phyloP scores from a whole-genome alignment of 2,329 filamentous ascomycete species.

The Phoma sp. region DNA sequence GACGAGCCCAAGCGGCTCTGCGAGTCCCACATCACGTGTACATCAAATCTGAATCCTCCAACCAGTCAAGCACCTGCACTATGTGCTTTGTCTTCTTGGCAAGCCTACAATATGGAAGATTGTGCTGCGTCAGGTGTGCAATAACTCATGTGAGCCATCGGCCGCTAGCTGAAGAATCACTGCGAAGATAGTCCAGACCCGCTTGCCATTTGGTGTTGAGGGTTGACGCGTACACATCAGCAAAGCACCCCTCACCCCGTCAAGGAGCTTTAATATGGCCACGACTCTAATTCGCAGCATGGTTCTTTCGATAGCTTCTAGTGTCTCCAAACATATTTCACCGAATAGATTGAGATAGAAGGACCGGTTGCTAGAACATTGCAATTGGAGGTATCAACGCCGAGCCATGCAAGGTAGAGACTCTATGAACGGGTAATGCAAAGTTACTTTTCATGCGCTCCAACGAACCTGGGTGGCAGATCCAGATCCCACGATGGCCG shows the following conservation, averaged over 20 bases:
- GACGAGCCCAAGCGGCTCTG: not conserved
- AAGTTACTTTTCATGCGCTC: slow-evolving; percentile 41
- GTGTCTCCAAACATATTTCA: slow-evolving; percentile 5
- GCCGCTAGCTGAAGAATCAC: slow-evolving; percentile 12
- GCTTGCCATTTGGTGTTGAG: slow-evolving; percentile 14
- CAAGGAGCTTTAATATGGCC: not conserved
- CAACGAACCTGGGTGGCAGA: slow-evolving; percentile 68
- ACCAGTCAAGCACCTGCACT: not conserved
- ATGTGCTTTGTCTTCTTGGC: not conserved
- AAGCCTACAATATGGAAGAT: not conserved
- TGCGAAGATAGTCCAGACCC: slow-evolving; percentile 8
- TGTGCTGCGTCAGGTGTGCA: slow-evolving; percentile 1
- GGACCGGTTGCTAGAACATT: not conserved
- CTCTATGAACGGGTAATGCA: not conserved
- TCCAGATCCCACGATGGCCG: slow-evolving; percentile 83
- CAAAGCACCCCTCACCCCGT: not conserved
- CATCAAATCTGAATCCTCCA: no score
- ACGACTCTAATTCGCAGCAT: not conserved
- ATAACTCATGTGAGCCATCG: not conserved
- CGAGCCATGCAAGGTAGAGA: slow-evolving; percentile 1
- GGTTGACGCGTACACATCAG: slow-evolving; percentile 5
- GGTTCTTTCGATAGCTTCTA: not conserved
- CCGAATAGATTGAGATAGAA: not conserved
- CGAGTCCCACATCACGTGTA: slow-evolving; percentile 10
- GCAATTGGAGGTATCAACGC: slow-evolving; percentile 15